Evolutionary conservation across 2,329 filamentous ascomycete species (phyloP).

Genomic region (Botrytis pseudocinerea): DNA sequence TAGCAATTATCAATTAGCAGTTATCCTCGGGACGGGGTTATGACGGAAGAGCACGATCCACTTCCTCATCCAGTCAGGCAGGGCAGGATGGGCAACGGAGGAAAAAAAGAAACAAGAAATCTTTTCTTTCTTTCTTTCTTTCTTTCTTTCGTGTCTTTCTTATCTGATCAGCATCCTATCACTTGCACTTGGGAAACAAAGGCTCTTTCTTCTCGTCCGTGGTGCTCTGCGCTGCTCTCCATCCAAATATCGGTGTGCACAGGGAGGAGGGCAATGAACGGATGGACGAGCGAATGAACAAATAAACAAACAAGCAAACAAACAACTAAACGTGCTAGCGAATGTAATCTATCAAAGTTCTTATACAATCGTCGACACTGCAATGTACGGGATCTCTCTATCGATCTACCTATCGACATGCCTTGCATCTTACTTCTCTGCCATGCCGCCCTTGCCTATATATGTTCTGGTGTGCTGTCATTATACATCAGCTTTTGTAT

Average conservation of each 20-base stretch:
- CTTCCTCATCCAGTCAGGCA: not conserved
- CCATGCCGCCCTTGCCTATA: not conserved
- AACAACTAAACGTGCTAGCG: not conserved
- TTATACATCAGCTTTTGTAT: not conserved
- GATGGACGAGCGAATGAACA: not conserved
- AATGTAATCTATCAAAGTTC: not conserved
- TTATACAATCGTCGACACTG: not conserved
- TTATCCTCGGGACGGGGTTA: not conserved
- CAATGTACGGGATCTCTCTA: not conserved
- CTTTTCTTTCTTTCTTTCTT: not conserved
- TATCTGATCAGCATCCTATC: not conserved
- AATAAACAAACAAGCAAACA: not conserved
- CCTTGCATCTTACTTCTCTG: not conserved
- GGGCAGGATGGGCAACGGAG: not conserved
- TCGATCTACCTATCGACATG: not conserved
- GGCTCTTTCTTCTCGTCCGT: not conserved
- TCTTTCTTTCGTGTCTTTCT: not conserved
- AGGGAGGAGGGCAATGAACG: not conserved
- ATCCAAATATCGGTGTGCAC: not conserved
- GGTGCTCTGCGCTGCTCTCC: not conserved
- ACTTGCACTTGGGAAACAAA: too few species aligned
- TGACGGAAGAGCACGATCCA: conserved; percentile 11
- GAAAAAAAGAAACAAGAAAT: not conserved
- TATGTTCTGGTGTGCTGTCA: not conserved
- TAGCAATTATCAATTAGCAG: not conserved